phyloP scores from a whole-genome alignment of 495 filamentous ascomycete species.

The Podospora comata region DNA sequence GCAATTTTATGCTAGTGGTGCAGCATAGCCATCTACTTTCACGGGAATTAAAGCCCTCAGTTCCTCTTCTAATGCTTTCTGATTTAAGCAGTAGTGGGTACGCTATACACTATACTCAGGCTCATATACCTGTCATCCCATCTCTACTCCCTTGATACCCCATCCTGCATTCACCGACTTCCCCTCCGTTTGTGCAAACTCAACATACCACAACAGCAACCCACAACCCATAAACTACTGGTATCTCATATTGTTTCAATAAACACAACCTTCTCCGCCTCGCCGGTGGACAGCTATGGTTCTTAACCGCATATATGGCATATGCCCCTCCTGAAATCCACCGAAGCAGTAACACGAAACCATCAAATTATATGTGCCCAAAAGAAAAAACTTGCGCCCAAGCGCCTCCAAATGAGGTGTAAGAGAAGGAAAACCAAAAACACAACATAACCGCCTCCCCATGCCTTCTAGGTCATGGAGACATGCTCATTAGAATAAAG shows the following conservation, averaged over 20 bases:
- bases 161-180: background rate
- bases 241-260: background rate
- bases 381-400: background rate
- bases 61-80: background rate
- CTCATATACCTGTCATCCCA: background rate
- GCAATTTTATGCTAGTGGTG: too few species aligned
- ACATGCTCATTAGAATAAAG: background rate
- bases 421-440: background rate
- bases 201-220: background rate
- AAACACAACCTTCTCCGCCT: background rate
- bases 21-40: too few species aligned
- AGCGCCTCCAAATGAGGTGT: background rate
- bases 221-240: background rate
- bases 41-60: too few species aligned
- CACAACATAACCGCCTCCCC: background rate
- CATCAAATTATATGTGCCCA: background rate
- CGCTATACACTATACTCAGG: background rate
- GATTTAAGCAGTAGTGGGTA: background rate
- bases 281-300: background rate
- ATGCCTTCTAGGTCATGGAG: background rate
- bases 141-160: too few species aligned
- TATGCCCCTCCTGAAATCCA: background rate
- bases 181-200: background rate
- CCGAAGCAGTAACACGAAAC: background rate
- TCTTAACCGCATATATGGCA: background rate